Conservation (phyloP, 163 green algal species). For the Scenedesmus sp. region DNA sequence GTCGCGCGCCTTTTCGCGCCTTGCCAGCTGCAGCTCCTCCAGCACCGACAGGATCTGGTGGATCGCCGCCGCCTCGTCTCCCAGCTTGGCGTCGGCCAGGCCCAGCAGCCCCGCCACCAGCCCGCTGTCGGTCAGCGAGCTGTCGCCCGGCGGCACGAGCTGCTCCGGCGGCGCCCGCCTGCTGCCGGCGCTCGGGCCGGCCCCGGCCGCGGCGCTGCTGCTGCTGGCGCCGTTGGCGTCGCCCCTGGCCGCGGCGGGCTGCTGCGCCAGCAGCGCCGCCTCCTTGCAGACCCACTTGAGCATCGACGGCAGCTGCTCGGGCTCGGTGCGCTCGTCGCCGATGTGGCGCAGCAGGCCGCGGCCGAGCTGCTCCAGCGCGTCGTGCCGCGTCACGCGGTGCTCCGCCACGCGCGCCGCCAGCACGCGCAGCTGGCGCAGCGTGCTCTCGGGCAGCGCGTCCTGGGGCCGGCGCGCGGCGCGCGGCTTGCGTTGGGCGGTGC, state of each 20-base stretch:
- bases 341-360: slow-evolving; percentile 4
- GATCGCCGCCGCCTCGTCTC: no score
- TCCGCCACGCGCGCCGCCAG: background rate
- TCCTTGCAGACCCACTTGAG: background rate
- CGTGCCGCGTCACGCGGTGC: background rate
- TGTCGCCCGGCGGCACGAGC: background rate
- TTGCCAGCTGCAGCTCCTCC: slow-evolving; percentile 2
- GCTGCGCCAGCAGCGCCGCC: background rate
- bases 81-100: background rate
- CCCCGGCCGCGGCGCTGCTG: background rate
- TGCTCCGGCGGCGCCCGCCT: background rate
- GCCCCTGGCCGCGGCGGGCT: background rate
- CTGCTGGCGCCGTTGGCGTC: background rate
- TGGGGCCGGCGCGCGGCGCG: background rate
- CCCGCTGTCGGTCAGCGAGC: background rate
- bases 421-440: background rate
- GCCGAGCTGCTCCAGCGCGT: background rate
- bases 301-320: slow-evolving; percentile 6
- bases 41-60: slow-evolving; percentile 3
- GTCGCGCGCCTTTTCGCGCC: background rate
- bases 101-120: slow-evolving; percentile 3
- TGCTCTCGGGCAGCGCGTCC: background rate
- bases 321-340: background rate
- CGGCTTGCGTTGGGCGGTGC: no score
- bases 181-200: background rate